A percentile compares a stretch with the other conserved stretches of the same genome.
Conservation (phyloP, 2,329 filamentous ascomycete genomes). For the Epichloe uncinata region DNA sequence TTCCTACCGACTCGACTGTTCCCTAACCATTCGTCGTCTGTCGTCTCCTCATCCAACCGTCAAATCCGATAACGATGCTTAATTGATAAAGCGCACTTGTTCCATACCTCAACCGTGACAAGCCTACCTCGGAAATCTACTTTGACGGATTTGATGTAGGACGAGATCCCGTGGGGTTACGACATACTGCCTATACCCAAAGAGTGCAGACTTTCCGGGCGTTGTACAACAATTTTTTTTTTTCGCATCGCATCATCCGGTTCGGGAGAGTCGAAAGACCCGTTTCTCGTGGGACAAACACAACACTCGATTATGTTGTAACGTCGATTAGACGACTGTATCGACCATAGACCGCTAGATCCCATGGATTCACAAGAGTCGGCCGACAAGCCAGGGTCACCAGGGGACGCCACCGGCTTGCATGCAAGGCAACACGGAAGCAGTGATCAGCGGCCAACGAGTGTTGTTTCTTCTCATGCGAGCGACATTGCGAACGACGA, state of each 20-base stretch:
- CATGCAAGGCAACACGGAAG: conserved; percentile 18
- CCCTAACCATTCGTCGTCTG: background rate
- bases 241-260: background rate
- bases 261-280: background rate
- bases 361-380: conserved; percentile 26
- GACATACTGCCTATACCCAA: background rate
- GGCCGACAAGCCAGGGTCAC: conserved; percentile 22
- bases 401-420: conserved; percentile 26
- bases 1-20: background rate
- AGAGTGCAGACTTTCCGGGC: background rate
- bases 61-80: background rate
- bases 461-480: conserved; percentile 61
- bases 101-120: background rate
- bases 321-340: conserved; percentile 1
- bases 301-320: conserved; percentile 8
- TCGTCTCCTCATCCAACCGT: background rate
- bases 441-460: conserved; percentile 38
- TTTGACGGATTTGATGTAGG: background rate
- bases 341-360: background rate
- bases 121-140: background rate
- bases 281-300: background rate
- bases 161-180: background rate
- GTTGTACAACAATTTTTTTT: background rate
- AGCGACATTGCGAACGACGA: conserved; percentile 50
- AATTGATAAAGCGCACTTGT: background rate